phyloP scores from a whole-genome alignment of 106 monocot genomes.

The Amphibolis antarctica region DNA sequence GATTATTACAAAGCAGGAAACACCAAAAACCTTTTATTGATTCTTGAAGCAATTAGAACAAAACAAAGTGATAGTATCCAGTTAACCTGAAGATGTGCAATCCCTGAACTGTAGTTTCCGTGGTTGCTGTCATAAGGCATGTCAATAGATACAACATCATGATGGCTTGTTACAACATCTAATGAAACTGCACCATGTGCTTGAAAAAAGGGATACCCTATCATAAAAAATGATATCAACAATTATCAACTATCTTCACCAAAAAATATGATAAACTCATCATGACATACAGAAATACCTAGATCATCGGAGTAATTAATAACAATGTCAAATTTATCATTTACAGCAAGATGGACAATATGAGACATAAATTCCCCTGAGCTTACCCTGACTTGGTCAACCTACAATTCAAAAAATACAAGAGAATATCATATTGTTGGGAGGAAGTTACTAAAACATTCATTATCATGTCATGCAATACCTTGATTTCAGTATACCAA shows the following conservation, averaged over 20 bases:
- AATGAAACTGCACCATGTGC: conserved; percentile 60
- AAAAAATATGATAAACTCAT: not conserved
- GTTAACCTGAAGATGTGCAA: conserved; percentile 48
- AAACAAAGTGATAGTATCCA: not conserved
- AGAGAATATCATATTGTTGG: not conserved
- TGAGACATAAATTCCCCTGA: conserved; percentile 30
- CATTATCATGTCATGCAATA: not conserved
- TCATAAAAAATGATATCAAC: conserved; percentile 4
- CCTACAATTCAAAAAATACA: conserved; percentile 26
- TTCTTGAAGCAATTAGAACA: not conserved
- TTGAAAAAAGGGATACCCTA: conserved; percentile 76
- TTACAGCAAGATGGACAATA: conserved; percentile 35
- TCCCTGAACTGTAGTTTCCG: conserved; percentile 18
- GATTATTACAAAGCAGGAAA: not conserved
- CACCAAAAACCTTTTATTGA: not conserved
- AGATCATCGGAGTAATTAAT: conserved; percentile 63
- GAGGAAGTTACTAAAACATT: not conserved
- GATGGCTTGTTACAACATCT: conserved; percentile 68
- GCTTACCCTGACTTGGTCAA: conserved; percentile 62
- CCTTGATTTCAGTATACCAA: no score
- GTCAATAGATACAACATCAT: conserved; percentile 55
- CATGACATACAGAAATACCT: conserved; percentile 30
- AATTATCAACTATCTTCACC: not conserved
- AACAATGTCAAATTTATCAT: conserved; percentile 49
- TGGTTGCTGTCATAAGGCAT: conserved; percentile 18